Conservation (phyloP, 345 rosid species). For the Kandelia obovata region DNA sequence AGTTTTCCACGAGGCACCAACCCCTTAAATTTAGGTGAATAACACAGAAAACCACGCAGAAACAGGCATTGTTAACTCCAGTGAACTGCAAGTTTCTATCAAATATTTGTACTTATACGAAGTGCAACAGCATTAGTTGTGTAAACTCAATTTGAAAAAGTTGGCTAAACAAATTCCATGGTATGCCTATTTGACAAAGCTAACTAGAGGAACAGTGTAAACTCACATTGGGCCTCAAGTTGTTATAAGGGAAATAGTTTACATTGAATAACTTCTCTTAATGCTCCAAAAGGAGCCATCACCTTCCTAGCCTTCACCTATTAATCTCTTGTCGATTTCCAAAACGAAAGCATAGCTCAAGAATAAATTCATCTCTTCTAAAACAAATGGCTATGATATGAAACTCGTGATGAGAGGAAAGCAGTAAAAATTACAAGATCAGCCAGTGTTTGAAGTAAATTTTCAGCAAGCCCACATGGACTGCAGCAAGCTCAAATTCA, state of each 20-base stretch:
- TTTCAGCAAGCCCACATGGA: neutral
- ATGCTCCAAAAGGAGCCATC: neutral
- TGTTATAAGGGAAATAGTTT: neutral
- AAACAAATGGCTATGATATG: too few relatives aligned
- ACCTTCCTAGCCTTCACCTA: too few relatives aligned
- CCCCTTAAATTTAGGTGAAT: constrained; percentile 35
- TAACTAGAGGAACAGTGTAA: neutral
- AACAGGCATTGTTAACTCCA: neutral
- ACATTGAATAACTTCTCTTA: neutral
- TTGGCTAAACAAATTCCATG: too few relatives aligned
- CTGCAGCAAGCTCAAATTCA: neutral
- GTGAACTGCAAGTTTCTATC: neutral
- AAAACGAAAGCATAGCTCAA: neutral
- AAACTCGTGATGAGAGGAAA: neutral
- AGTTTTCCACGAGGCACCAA: constrained; percentile 86
- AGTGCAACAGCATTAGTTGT: too few relatives aligned
- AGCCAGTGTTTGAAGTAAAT: neutral
- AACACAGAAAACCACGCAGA: neutral
- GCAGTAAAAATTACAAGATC: neutral
- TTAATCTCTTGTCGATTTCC: too few relatives aligned
- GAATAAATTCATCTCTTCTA: neutral
- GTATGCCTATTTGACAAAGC: too few relatives aligned
- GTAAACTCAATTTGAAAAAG: too few relatives aligned
- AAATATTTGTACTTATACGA: too few relatives aligned
- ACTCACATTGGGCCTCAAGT: too few relatives aligned